phyloP scores from a whole-genome alignment of 2,329 filamentous ascomycete genomes.

The Elsinoe fawcettii region DNA sequence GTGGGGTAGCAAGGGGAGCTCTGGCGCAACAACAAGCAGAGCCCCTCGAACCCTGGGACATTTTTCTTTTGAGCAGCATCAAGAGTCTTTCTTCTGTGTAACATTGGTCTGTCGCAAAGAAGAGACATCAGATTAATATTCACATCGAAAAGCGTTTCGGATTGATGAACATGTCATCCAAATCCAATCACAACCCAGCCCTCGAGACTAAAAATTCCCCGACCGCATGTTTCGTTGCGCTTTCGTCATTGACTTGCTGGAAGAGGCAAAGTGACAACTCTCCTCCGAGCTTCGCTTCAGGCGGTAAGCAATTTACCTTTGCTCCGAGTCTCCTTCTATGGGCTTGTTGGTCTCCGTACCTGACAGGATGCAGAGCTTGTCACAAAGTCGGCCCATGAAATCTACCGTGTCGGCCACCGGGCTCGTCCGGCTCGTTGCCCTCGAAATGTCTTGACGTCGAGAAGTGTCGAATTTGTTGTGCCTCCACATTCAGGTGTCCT shows the following conservation, averaged over 20 bases:
- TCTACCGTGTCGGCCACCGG: conserved; percentile 9
- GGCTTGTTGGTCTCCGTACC: neutral
- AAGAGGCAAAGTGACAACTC: conserved; percentile 18
- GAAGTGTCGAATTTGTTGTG: conserved; percentile 12
- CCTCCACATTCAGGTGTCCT: conserved; percentile 7
- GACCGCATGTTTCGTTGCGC: conserved; percentile 2
- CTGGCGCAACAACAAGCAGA: neutral
- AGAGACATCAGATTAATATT: neutral
- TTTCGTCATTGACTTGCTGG: conserved; percentile 19
- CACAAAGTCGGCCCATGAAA: conserved; percentile 5
- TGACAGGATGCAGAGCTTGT: conserved; percentile 5
- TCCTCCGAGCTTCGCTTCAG: neutral
- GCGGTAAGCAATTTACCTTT: conserved; percentile 11
- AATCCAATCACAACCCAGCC: neutral
- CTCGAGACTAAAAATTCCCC: conserved; percentile 1
- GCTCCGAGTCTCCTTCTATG: neutral
- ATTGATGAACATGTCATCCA: neutral
- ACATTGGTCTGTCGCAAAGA: neutral
- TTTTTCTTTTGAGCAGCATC: conserved; percentile 2
- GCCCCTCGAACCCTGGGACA: conserved; percentile 1
- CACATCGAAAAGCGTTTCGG: neutral
- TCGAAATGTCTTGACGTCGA: conserved; percentile 15
- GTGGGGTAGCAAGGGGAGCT: conserved; percentile 10
- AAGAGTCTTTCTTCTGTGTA: neutral
- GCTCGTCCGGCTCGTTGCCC: conserved; percentile 11